These are phyloP conservation scores for Mucor sp. DNA, from an alignment of 371 early-diverging fungal species.

Conservation along the genomic window DNA sequence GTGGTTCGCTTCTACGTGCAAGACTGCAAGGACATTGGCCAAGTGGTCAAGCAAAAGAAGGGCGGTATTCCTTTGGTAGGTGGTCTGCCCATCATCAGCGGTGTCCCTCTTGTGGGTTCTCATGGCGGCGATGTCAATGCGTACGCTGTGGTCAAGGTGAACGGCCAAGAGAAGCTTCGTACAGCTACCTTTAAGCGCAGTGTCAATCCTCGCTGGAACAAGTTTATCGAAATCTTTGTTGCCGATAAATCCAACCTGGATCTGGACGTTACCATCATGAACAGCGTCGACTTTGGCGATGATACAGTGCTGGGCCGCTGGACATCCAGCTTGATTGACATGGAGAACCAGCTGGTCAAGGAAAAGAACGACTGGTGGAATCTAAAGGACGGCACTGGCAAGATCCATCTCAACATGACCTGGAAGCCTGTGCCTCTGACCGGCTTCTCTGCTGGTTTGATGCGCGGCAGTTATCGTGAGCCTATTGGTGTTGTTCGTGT, in stretches of 20 bases:
- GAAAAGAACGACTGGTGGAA: slow-evolving; percentile 51
- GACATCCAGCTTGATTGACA: slow-evolving; percentile 19
- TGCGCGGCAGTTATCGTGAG: slow-evolving; percentile 39
- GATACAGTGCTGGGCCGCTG: slow-evolving; percentile 26
- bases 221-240: slow-evolving; percentile 35
- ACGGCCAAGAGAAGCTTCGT: slow-evolving; percentile 31
- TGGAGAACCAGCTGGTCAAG: slow-evolving; percentile 22
- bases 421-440: slow-evolving; percentile 53
- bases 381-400: slow-evolving; percentile 39
- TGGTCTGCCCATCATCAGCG: slow-evolving; percentile 23
- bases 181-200: slow-evolving; percentile 39
- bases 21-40: slow-evolving; percentile 42
- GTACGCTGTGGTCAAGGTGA: slow-evolving; percentile 37
- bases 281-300: slow-evolving; percentile 30
- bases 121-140: slow-evolving; percentile 27
- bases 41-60: slow-evolving; percentile 20
- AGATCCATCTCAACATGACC: slow-evolving; percentile 38
- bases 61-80: slow-evolving; percentile 24
- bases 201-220: slow-evolving; percentile 46
- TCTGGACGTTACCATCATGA: slow-evolving; percentile 21
- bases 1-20: slow-evolving; percentile 41
- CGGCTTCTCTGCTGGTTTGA: slow-evolving; percentile 36
- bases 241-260: slow-evolving; percentile 21
- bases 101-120: slow-evolving; percentile 25
- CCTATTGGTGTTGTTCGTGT: slow-evolving; percentile 81